These are phyloP conservation scores for Rauvolfia tetraphylla DNA, from an alignment of 257 asterid genomes.

Conservation along the genomic window DNA sequence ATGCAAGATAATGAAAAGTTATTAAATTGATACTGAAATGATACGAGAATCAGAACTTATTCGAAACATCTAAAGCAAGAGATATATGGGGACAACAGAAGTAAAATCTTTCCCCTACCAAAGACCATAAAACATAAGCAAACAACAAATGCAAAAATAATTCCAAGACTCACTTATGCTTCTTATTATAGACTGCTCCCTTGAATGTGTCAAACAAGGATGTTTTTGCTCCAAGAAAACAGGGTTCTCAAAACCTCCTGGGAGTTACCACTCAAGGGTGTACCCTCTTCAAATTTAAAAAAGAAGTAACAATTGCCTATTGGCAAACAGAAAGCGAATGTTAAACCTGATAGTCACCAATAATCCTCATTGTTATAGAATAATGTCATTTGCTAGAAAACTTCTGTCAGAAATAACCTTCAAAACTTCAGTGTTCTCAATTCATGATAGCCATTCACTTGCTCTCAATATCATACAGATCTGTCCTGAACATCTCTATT, in stretches of 20 bases:
- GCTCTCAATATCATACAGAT: conserved; percentile 41
- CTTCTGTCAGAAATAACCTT: background rate
- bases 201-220: background rate
- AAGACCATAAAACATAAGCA: background rate
- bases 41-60: background rate
- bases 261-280: background rate
- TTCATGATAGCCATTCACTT: conserved; percentile 22
- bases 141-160: background rate
- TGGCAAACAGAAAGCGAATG: background rate
- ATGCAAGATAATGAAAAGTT: background rate
- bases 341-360: background rate
- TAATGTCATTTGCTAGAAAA: background rate
- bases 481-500: conserved; percentile 30
- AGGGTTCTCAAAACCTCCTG: background rate
- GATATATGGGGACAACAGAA: background rate
- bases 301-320: background rate
- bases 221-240: background rate
- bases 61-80: background rate
- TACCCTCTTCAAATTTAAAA: background rate
- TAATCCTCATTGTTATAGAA: background rate
- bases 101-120: background rate
- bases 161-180: background rate
- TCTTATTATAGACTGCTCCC: background rate
- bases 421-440: conserved; percentile 4
- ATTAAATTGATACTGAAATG: background rate